These are phyloP conservation scores for Sphaceloma murrayae DNA, from an alignment of 2,329 filamentous ascomycete genomes.

Conservation along the genomic window DNA sequence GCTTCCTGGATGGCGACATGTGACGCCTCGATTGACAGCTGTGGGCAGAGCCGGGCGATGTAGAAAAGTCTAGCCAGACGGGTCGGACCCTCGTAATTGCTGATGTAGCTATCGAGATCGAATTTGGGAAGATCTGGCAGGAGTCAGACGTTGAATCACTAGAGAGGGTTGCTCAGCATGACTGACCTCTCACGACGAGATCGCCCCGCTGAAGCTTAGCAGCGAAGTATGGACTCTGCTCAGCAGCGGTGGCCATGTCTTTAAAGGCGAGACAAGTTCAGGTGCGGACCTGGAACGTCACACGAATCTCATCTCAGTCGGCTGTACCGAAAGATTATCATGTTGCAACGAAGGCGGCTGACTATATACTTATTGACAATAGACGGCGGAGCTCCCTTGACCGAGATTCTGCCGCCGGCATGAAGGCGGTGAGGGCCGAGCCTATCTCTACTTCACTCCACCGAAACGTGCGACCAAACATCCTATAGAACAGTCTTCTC, in stretches of 20 bases:
- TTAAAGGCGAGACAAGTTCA: background rate
- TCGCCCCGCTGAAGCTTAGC: slow-evolving; percentile 16
- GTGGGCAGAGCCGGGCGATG: slow-evolving; percentile 69
- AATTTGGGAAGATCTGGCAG: slow-evolving; percentile 36
- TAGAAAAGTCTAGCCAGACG: slow-evolving; percentile 70
- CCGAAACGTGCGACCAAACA: too few species aligned
- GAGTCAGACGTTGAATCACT: background rate
- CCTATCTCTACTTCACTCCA: too few species aligned
- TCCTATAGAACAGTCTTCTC: too few species aligned
- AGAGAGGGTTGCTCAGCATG: too few species aligned
- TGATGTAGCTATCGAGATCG: slow-evolving; percentile 81
- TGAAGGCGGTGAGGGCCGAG: slow-evolving; percentile 12
- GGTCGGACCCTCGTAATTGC: slow-evolving; percentile 77
- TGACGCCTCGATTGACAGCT: slow-evolving; percentile 69
- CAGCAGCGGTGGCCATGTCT: slow-evolving; percentile 18
- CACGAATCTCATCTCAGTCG: too few species aligned
- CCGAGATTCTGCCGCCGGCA: background rate
- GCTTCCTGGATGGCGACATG: slow-evolving; percentile 67
- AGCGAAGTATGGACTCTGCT: slow-evolving; percentile 18
- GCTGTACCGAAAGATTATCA: too few species aligned
- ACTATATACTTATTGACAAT: too few species aligned
- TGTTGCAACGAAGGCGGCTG: too few species aligned
- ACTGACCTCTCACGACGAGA: slow-evolving; percentile 16
- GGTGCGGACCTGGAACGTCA: too few species aligned
- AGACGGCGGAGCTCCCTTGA: background rate